Percentiles rank a stretch among this genome's conserved stretches.
Conservation (phyloP, 192 early-diverging fungal genomes). For the Chytriomyces sp. region DNA sequence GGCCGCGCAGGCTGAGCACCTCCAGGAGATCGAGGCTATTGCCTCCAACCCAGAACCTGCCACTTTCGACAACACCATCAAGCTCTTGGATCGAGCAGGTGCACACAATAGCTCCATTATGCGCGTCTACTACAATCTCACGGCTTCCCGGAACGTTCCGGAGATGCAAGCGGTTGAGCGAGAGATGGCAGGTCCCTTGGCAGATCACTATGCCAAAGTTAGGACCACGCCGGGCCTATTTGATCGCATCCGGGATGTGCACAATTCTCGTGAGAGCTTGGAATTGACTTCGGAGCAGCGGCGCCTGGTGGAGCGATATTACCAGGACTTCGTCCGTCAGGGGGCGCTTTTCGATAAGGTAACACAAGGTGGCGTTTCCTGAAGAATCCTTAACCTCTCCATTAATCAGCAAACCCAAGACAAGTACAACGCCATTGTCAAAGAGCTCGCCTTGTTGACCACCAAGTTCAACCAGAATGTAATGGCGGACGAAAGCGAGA, state of each 20-base stretch:
- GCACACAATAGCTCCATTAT: neutral
- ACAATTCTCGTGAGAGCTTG: neutral
- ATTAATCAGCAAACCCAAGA: neutral
- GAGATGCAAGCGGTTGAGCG: neutral
- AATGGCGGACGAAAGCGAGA: neutral
- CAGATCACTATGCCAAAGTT: neutral
- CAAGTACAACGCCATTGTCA: neutral
- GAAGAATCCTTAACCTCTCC: neutral
- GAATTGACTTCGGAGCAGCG: neutral
- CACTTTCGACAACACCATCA: conserved; percentile 8
- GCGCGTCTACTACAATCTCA: neutral
- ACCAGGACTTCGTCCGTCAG: neutral
- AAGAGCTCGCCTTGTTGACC: neutral
- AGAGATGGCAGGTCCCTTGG: neutral
- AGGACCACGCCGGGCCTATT: neutral
- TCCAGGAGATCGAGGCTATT: neutral
- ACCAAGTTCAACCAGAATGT: neutral
- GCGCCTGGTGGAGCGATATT: neutral
- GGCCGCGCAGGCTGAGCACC: neutral
- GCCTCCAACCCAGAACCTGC: neutral
- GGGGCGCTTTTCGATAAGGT: neutral
- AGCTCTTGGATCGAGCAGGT: neutral
- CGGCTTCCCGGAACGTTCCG: neutral
- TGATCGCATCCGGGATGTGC: neutral
- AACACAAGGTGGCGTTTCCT: neutral